These are phyloP conservation scores for Zancudomyces culisetae DNA, from an alignment of 371 early-diverging fungal genomes.

Conservation along the genomic window DNA sequence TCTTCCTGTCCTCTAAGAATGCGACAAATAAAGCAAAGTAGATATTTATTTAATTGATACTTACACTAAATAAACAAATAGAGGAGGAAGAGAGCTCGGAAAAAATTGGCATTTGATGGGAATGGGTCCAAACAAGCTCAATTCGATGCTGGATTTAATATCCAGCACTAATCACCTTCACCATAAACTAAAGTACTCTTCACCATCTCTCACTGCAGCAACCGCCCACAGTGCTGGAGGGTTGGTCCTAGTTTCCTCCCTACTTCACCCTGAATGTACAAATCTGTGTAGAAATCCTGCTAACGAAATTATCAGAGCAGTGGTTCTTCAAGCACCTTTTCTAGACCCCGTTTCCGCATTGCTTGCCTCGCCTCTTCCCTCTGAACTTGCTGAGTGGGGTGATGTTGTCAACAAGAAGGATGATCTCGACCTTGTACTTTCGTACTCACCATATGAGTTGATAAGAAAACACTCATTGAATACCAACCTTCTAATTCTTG, in stretches of 20 bases:
- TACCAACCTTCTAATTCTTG: slow-evolving; percentile 53
- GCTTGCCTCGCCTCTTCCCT: slow-evolving; percentile 48
- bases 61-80: slow-evolving; percentile 8
- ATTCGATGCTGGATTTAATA: slow-evolving; percentile 49
- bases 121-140: slow-evolving; percentile 40
- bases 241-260: slow-evolving; percentile 29
- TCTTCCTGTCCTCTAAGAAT: no score
- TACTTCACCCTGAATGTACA: background rate
- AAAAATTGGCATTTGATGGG: slow-evolving; percentile 55
- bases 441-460: slow-evolving; percentile 66
- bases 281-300: slow-evolving; percentile 21
- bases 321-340: slow-evolving; percentile 67
- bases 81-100: slow-evolving; percentile 72
- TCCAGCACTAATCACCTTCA: slow-evolving; percentile 42
- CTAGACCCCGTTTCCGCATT: slow-evolving; percentile 65
- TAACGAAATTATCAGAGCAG: slow-evolving; percentile 48
- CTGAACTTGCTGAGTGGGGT: slow-evolving; percentile 77
- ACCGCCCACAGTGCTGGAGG: slow-evolving; percentile 70
- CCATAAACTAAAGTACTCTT: slow-evolving; percentile 28
- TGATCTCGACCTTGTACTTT: slow-evolving; percentile 35
- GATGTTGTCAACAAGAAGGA: slow-evolving; percentile 33
- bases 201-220: slow-evolving; percentile 31
- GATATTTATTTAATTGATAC: no score
- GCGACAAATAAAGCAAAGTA: no score
- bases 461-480: slow-evolving; percentile 14